These are phyloP conservation scores for Penicillium arizonense DNA, from an alignment of 495 filamentous ascomycete genomes.

Conservation along the genomic window DNA sequence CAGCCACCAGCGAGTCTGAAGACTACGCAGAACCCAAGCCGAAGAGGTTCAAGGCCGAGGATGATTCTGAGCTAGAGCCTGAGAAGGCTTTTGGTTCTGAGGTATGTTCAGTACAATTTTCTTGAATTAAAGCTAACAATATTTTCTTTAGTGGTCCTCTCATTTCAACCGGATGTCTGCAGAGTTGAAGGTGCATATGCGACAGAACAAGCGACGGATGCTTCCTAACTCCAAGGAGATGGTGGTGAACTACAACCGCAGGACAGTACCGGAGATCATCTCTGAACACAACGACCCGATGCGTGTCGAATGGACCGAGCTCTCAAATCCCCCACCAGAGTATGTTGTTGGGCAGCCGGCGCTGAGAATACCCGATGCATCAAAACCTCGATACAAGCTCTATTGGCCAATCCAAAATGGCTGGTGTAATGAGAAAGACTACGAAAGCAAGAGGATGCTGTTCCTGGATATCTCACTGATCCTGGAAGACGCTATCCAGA, in stretches of 20 bases:
- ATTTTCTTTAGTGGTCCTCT: constrained; percentile 57
- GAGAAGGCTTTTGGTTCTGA: constrained; percentile 85
- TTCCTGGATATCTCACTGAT: constrained; percentile 84
- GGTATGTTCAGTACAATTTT: constrained; percentile 41
- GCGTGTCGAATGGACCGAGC: constrained; percentile 92
- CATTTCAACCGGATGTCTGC: constrained; percentile 78
- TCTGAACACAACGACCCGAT: constrained; percentile 90
- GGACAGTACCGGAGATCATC: constrained; percentile 77
- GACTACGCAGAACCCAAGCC: constrained; percentile 80
- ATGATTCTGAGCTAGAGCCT: constrained; percentile 55
- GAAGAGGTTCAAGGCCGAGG: constrained; percentile 77
- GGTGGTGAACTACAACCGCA: constrained; percentile 87
- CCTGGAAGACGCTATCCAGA: constrained; percentile 79
- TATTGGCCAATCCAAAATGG: constrained; percentile 89
- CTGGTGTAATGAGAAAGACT: constrained; percentile 87
- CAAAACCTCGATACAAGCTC: constrained; percentile 84
- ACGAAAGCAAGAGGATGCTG: constrained; percentile 68
- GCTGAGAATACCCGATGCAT: constrained; percentile 81
- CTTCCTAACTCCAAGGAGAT: constrained; percentile 94
- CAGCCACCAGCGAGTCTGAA: constrained; percentile 74
- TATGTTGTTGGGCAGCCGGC: constrained; percentile 81
- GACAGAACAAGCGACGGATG: constrained; percentile 85
- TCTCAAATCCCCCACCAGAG: constrained; percentile 63
- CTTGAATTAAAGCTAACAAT: constrained; percentile 4
- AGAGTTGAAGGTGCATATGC: constrained; percentile 87